phyloP scores from a whole-genome alignment of 2,329 filamentous ascomycete genomes.

The Colletotrichum agaves region DNA sequence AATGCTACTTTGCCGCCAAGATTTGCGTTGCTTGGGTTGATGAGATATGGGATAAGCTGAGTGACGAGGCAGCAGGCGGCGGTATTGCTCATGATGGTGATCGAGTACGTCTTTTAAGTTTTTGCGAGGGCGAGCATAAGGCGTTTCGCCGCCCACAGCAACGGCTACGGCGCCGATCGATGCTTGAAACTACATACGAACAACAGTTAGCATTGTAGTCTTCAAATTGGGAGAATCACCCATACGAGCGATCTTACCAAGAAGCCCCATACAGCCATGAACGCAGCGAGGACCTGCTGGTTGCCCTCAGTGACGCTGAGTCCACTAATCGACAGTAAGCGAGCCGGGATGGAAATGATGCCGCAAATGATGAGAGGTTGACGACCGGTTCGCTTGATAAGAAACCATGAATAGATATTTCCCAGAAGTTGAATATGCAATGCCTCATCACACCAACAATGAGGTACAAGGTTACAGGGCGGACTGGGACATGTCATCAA shows the following conservation, averaged over 20 bases:
- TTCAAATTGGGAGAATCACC: too few species aligned
- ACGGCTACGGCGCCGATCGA: slow-evolving; percentile 19
- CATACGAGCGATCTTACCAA: slow-evolving; percentile 25
- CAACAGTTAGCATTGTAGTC: too few species aligned
- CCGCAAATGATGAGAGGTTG: slow-evolving; percentile 51
- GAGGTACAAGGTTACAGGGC: too few species aligned
- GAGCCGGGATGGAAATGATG: slow-evolving; percentile 7
- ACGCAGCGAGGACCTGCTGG: slow-evolving; percentile 5
- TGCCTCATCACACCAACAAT: too few species aligned
- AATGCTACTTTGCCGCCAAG: slow-evolving; percentile 54
- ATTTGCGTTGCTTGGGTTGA: slow-evolving; percentile 44
- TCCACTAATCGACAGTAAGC: slow-evolving; percentile 45
- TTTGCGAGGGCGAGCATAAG: slow-evolving; percentile 21
- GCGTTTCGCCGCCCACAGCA: slow-evolving; percentile 25
- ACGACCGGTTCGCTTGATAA: slow-evolving; percentile 50
- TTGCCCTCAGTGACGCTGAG: slow-evolving; percentile 41
- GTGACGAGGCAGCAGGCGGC: slow-evolving; percentile 8
- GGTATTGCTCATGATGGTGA: slow-evolving; percentile 30
- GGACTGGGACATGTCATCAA: too few species aligned
- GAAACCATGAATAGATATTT: slow-evolving; percentile 51
- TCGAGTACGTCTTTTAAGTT: slow-evolving; percentile 29
- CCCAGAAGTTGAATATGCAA: slow-evolving; percentile 52
- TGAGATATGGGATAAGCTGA: slow-evolving; percentile 42
- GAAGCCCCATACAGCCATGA: slow-evolving; percentile 31
- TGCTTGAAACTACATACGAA: slow-evolving; percentile 12